Base-by-base conservation (phyloP, 2,329 filamentous ascomycete genomes). In the Venturia aucupariae region DNA sequence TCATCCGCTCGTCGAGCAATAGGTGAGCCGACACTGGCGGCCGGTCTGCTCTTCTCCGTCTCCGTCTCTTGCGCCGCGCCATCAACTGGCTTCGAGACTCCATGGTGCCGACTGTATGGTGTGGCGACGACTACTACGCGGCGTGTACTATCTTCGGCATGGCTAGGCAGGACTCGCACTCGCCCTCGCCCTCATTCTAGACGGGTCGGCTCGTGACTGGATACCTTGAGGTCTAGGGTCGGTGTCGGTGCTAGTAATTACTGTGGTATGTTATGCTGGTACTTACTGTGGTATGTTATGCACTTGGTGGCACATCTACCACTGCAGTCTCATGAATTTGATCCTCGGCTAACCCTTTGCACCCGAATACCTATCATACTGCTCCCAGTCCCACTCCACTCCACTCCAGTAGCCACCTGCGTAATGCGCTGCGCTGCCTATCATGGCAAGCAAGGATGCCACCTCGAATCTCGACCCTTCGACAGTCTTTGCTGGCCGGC, bases 1-100 rank as follows among this genome's bases (percentile, higher is more conserved):
- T 90, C 70, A 96, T 82, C 74, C 89, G 88, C 72, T 92, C 89
- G 75, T 96, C 92, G 65, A 97, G 84, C 44, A 95, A 83, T 61
- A 97, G 81, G 65, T 89, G 86, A 65, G 91, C 92, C 65, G 90
- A 83, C 65, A 96, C 82, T 54, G 92, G 83, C 8, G 89, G 83
- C 74, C 90, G 92, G 74, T 94, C 79, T 64, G 78, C 75, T 39
- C 51, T 22, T 64, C 79, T 76, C 68, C 78, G 74, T 67, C 82
- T 80, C 71, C 80, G 79, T 65, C 79, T 75, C 68, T 59, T 63
- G 62, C 62, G 62, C 8, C 62, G 42, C n/a, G 62, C 51, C 22
- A 51, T 39, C 24, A 51, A 48, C 13, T 63, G 62, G 24, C 35
- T 59, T 24, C 22, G 32, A 24, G 62, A 38, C 48, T 63, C 62